Conservation (phyloP, 441 rosid genomes). For the Monsonia emarginata region DNA sequence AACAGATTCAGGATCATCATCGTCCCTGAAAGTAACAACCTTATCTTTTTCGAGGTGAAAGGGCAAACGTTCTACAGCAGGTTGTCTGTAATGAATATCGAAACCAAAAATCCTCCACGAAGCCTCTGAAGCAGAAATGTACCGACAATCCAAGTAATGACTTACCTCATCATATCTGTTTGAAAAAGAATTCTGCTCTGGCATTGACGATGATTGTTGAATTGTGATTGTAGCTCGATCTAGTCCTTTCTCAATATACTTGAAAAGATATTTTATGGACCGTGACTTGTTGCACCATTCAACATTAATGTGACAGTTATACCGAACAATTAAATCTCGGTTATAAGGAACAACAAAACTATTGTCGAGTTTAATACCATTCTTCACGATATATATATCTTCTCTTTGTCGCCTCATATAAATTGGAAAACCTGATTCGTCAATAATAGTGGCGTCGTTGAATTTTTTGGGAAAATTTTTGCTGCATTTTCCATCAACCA, state of each 20-base stretch:
- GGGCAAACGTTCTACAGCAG: not conserved
- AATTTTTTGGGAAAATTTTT: slow-evolving; percentile 9
- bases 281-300: not conserved
- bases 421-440: not conserved
- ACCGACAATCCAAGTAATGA: slow-evolving; percentile 4
- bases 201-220: not conserved
- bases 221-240: not conserved
- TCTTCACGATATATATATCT: not conserved
- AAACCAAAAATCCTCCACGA: slow-evolving; percentile 15
- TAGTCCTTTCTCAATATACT: slow-evolving; percentile 14
- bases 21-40: not conserved
- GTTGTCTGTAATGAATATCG: not conserved
- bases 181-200: too few species aligned
- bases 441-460: not conserved
- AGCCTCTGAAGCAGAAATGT: slow-evolving; percentile 11
- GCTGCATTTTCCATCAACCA: not conserved
- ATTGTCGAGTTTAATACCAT: not conserved
- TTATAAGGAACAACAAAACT: slow-evolving; percentile 11
- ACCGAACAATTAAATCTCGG: not conserved
- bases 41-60: not conserved
- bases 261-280: slow-evolving; percentile 15
- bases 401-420: not conserved
- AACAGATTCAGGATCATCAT: not conserved
- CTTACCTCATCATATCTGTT: slow-evolving; percentile 1
- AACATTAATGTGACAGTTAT: slow-evolving; percentile 14